Base-by-base conservation (phyloP, 192 early-diverging fungal species). In the Gryganskiella cystojenkinii region DNA sequence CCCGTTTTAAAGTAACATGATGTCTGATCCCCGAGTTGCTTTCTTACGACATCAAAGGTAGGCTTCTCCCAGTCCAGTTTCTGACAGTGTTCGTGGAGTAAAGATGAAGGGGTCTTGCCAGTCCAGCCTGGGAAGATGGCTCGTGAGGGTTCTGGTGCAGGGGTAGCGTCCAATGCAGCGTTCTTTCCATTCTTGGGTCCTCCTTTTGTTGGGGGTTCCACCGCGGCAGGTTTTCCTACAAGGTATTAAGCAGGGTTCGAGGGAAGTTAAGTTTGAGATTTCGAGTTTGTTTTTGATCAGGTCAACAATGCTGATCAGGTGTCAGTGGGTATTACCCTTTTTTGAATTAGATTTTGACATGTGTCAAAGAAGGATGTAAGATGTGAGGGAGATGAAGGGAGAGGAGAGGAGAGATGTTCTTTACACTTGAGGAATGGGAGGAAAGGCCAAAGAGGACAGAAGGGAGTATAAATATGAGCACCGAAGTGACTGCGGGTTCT, bases 31-130 rank as follows among this genome's bases (percentile, higher is more conserved):
- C 25, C 22, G 11, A 24, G 45, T 14, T 14, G 40, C 24, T 10
- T 24, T 47, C 55, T 54, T 83, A 70, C 88, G 64, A 88, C 84
- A 46, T 90, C 90, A 71, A 88, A 92, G 3, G 82, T 63, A 0
- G 92, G 88, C 42, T 93, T 90, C 49, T 89, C 83, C 95, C 93
- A 95, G 22, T 80, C 87, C 19, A 81, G 71, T 64, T 88, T 90
- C 56, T 92, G 95, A 72, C 90, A 90, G 54, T 90, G 89, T 64
- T 95, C 95, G 72, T 94, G 85, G 3, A 97, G 82, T 4, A 95
- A 74, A 3, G 87, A 86, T 3, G 89, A 84, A 0, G 95, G 94
- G 0, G 92, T 93, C 61, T 97, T 97, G 44, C 95, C 95, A 0
- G 93, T 96, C 95, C 93, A 94, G 28, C 86, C 87, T 27, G 87